Evolutionary conservation across 441 rosid species (phyloP).

Genomic region (Mallotus japonicus): DNA sequence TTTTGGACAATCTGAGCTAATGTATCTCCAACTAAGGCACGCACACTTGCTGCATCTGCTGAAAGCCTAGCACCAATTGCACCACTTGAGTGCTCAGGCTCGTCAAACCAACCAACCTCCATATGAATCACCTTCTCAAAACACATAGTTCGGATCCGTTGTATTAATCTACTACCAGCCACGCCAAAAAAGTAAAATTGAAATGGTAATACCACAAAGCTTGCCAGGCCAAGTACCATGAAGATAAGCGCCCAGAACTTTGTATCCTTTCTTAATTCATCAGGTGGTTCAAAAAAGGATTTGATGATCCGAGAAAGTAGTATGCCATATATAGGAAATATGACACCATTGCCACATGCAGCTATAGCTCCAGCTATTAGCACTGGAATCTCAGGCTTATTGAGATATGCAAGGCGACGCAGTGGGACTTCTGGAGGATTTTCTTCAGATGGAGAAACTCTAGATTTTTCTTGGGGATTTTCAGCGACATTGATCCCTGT

Average conservation of each 20-base stretch:
- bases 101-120: slow-evolving; percentile 87
- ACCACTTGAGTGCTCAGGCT: slow-evolving; percentile 70
- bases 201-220: slow-evolving; percentile 45
- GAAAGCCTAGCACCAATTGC: slow-evolving; percentile 78
- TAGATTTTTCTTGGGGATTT: slow-evolving; percentile 20
- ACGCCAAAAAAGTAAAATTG: slow-evolving; percentile 55
- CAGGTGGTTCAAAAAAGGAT: slow-evolving; percentile 50
- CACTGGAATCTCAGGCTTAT: slow-evolving; percentile 64
- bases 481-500: slow-evolving; percentile 27
- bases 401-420: slow-evolving; percentile 52
- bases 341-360: slow-evolving; percentile 47
- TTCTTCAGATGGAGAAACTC: slow-evolving; percentile 21
- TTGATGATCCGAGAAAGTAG: slow-evolving; percentile 51
- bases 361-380: slow-evolving; percentile 51
- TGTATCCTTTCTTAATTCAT: slow-evolving; percentile 51
- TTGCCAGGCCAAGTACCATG: slow-evolving; percentile 44
- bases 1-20: slow-evolving; percentile 61
- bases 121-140: slow-evolving; percentile 74
- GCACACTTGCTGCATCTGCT: slow-evolving; percentile 64
- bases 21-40: slow-evolving; percentile 66
- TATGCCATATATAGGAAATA: slow-evolving; percentile 57
- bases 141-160: slow-evolving; percentile 56
- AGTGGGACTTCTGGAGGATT: slow-evolving; percentile 42
- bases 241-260: slow-evolving; percentile 63
- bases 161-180: slow-evolving; percentile 65